Base-by-base conservation (phyloP, 768 basidiomycete species). In the Galerina sulciceps region DNA sequence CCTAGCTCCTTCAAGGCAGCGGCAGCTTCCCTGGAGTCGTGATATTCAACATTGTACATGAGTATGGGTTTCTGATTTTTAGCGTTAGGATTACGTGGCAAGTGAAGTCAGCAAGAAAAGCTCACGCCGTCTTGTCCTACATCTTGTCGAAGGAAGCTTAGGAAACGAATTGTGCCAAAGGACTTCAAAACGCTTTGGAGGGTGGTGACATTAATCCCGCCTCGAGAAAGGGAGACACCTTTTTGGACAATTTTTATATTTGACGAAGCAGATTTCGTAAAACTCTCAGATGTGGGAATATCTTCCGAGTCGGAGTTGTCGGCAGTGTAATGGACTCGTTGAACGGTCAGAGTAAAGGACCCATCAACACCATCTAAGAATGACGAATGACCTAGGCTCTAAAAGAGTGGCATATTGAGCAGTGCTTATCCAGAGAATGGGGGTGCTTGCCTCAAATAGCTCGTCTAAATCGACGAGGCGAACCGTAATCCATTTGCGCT, bases 21-120 rank as follows among this genome's bases (percentile, higher is more conserved):
- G 38, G 77, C 73, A 6, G 88, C 85, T 38, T 81, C 79, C 22
- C 88, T 79, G 23, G 84, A 77, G 65, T 93, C 90, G 66, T 80
- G 88, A 68, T 83, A 94, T 61, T 91, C 89, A 51, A 87, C 82
- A 40, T 72, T 73, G 70, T 85, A 91, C 26, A 79, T 71, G 71
- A 65, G 68, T 8, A 62, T 59, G 6, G 56, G 41, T 10, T 57
- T 47, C 69, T 74, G 18, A 46, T 38, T 13, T 43, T 36, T 15
- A 37, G 8, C 6, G 36, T 11, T 56, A 34, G 15, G 9, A 45
- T 14, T 35, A 10, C 14, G 3, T 3, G 15, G 9, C 4, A 10
- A 23, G 17, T 5, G 26, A 15, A 4, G n/a, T n/a, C 20, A 14
- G 17, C 36, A 31, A 55, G 18, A 44, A 18, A 53, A 40, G 53